phyloP scores from a whole-genome alignment of 2,329 filamentous ascomycete species.

The Sporothrix inflata region DNA sequence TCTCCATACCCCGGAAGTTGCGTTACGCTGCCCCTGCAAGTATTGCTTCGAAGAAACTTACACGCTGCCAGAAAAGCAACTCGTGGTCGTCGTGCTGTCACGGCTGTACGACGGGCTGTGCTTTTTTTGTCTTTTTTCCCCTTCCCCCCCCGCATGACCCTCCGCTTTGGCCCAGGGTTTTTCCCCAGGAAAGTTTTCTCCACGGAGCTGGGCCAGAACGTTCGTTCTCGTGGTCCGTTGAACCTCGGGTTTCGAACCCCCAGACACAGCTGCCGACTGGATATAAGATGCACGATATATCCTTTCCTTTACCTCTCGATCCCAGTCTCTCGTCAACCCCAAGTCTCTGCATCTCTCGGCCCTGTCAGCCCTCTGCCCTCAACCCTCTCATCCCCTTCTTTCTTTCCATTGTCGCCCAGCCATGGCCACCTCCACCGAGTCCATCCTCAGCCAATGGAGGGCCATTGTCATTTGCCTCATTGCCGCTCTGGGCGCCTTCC shows the following conservation, averaged over 20 bases:
- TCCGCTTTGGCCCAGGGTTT: neutral
- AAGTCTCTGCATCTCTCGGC: neutral
- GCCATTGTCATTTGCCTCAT: conserved; percentile 19
- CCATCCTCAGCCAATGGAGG: conserved; percentile 16
- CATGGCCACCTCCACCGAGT: neutral
- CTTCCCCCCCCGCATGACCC: too few species aligned
- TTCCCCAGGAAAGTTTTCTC: neutral
- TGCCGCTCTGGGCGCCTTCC: conserved; percentile 11
- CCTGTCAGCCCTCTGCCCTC: neutral
- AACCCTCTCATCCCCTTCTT: neutral
- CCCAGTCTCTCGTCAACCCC: neutral
- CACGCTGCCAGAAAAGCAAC: too few species aligned
- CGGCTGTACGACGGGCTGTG: too few species aligned
- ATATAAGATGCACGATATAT: neutral
- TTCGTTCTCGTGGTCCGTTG: too few species aligned
- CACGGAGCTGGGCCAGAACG: neutral
- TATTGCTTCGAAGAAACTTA: neutral
- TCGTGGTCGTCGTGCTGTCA: too few species aligned
- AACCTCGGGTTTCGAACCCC: neutral
- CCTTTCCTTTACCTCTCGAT: neutral
- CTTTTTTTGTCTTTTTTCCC: too few species aligned
- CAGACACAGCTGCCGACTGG: neutral
- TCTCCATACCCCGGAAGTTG: neutral
- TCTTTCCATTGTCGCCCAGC: neutral
- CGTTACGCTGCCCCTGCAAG: neutral